These are phyloP conservation scores for Glutinoglossum americanum DNA, from an alignment of 495 filamentous ascomycete genomes.

Conservation along the genomic window DNA sequence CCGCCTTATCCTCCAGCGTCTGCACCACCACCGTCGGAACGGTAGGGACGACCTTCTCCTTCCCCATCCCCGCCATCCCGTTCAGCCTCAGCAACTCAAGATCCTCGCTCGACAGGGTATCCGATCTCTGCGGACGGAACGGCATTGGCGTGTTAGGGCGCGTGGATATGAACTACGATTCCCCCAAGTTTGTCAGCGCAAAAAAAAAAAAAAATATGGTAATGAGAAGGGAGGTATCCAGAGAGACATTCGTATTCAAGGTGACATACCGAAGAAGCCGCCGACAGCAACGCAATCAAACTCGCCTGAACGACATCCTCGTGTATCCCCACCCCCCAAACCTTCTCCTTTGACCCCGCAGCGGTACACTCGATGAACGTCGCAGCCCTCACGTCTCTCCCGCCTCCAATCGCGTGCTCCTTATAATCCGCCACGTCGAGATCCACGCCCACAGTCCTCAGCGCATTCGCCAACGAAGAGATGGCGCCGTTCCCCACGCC, in stretches of 20 bases:
- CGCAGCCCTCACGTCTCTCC: constrained; percentile 67
- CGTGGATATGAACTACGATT: constrained; percentile 31
- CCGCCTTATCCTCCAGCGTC: constrained; percentile 24
- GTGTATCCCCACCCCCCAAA: constrained; percentile 94
- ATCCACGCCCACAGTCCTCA: constrained; percentile 63
- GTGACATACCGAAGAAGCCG: constrained; percentile 53
- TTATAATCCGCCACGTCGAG: constrained; percentile 90
- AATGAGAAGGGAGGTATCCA: neutral
- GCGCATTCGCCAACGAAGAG: constrained; percentile 66
- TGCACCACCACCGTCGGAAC: constrained; percentile 15
- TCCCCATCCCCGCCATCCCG: constrained; percentile 10
- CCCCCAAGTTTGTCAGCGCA: too few relatives aligned
- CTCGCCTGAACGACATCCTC: constrained; percentile 86
- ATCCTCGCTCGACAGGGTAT: neutral
- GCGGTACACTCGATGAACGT: constrained; percentile 84
- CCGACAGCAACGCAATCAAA: constrained; percentile 70
- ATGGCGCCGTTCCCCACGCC: constrained; percentile 81
- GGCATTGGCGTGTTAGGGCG: constrained; percentile 32
- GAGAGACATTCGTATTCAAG: neutral
- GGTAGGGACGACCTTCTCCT: constrained; percentile 18
- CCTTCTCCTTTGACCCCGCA: constrained; percentile 41
- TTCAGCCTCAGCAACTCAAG: neutral
- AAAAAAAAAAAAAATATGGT: too few relatives aligned
- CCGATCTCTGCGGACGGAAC: constrained; percentile 18
- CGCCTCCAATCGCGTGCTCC: constrained; percentile 75